phyloP scores from a whole-genome alignment of 2,329 filamentous ascomycete species.

The Diaporthe vaccinii region DNA sequence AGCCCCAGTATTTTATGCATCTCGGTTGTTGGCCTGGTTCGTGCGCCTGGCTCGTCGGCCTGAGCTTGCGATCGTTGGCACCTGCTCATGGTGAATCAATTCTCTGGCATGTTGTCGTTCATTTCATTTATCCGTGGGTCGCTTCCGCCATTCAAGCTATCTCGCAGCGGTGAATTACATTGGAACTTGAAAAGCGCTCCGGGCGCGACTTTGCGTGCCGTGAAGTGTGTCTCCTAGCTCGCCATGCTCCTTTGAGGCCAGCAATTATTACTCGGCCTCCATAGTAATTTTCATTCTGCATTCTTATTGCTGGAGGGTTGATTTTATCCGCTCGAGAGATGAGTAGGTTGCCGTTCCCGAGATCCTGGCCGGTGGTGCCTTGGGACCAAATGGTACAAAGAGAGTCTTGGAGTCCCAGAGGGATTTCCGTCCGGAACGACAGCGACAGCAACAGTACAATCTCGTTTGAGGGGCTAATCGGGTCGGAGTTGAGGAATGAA shows the following conservation, averaged over 20 bases:
- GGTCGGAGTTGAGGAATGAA: conserved; percentile 43
- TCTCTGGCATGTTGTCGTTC: neutral
- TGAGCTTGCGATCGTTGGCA: neutral
- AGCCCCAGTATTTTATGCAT: conserved; percentile 6
- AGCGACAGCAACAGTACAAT: conserved; percentile 41
- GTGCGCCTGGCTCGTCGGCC: neutral
- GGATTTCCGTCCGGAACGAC: conserved; percentile 38
- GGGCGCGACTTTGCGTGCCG: neutral
- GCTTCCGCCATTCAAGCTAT: neutral
- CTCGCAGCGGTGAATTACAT: neutral
- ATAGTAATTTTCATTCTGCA: neutral
- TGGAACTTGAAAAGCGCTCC: neutral
- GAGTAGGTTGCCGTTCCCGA: neutral
- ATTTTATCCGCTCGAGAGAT: neutral
- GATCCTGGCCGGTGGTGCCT: no score
- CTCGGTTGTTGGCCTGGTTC: neutral
- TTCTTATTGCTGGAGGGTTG: conserved; percentile 15
- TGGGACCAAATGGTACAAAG: neutral
- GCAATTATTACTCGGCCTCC: neutral
- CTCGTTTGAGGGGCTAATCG: conserved; percentile 43
- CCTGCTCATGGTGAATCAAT: neutral
- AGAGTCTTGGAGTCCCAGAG: neutral
- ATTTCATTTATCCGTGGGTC: no score
- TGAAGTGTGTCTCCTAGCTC: neutral
- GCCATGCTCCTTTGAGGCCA: neutral